These are phyloP conservation scores for Fusarium kyushuense DNA, from an alignment of 2,329 filamentous ascomycete genomes.

Conservation along the genomic window DNA sequence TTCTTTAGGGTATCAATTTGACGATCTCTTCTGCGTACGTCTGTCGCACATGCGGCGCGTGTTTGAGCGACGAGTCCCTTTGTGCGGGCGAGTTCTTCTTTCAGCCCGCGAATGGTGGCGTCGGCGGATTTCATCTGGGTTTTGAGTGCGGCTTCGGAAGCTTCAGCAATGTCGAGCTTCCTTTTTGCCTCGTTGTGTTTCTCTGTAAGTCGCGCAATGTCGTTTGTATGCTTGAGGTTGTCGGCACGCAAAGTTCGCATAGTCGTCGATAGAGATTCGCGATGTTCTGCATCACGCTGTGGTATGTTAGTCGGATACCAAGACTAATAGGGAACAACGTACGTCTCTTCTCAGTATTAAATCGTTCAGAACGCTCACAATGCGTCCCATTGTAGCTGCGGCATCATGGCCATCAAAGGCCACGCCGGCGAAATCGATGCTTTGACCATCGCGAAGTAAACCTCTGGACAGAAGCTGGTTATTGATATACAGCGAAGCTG, in stretches of 20 bases:
- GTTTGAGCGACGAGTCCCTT: slow-evolving; percentile 86
- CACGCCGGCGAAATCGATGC: slow-evolving; percentile 85
- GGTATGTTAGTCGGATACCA: slow-evolving; percentile 27
- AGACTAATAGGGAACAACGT: slow-evolving; percentile 38
- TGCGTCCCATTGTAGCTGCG: slow-evolving; percentile 78
- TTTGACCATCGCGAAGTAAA: slow-evolving; percentile 74
- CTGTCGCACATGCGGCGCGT: slow-evolving; percentile 86
- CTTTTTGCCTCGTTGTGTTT: slow-evolving; percentile 67
- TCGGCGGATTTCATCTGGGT: slow-evolving; percentile 80
- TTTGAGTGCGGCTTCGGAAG: slow-evolving; percentile 77
- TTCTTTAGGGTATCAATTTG: slow-evolving; percentile 91
- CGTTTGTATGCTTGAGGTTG: slow-evolving; percentile 76
- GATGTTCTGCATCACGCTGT: slow-evolving; percentile 89
- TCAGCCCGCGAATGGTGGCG: slow-evolving; percentile 77
- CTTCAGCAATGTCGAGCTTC: slow-evolving; percentile 69
- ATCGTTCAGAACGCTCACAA: slow-evolving; percentile 96
- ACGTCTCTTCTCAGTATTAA: slow-evolving; percentile 91
- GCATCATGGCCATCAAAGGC: slow-evolving; percentile 66
- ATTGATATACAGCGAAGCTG: slow-evolving; percentile 78
- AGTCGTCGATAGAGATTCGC: slow-evolving; percentile 83
- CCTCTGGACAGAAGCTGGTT: slow-evolving; percentile 76
- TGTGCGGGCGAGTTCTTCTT: slow-evolving; percentile 84
- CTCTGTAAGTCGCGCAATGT: slow-evolving; percentile 70
- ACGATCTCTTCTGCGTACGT: slow-evolving; percentile 89
- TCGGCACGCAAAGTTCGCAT: slow-evolving; percentile 82